Evolutionary conservation across 2,329 filamentous ascomycete genomes (phyloP).

Genomic region (Fusarium sp.): DNA sequence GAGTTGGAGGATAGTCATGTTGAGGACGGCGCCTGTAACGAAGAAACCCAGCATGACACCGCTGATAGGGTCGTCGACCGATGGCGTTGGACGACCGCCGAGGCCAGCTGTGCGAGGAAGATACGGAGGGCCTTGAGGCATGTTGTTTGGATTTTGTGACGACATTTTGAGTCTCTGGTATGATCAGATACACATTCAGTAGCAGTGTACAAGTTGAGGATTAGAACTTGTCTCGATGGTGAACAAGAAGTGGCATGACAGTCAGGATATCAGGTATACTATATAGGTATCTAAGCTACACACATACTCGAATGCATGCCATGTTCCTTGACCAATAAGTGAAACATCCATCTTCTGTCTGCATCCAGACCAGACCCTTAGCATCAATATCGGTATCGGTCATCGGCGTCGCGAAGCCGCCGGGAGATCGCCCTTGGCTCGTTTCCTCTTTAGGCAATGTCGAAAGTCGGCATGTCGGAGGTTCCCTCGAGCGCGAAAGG

Average conservation of each 20-base stretch:
- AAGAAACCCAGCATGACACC: conserved; percentile 72
- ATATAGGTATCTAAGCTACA: not conserved
- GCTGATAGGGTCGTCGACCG: conserved; percentile 73
- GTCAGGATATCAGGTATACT: not conserved
- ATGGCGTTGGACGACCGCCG: conserved; percentile 68
- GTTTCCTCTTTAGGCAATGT: conserved; percentile 35
- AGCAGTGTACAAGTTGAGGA: not conserved
- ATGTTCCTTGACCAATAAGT: not conserved
- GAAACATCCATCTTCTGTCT: not conserved
- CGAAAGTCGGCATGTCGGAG: conserved; percentile 35
- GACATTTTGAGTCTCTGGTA: conserved; percentile 24
- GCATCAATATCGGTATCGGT: conserved; percentile 19
- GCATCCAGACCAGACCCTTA: not conserved
- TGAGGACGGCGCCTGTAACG: conserved; percentile 61
- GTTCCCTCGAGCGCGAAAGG: conserved; percentile 42
- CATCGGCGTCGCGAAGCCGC: conserved; percentile 35
- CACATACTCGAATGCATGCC: not conserved
- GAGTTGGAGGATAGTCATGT: conserved; percentile 69
- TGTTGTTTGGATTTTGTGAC: conserved; percentile 18
- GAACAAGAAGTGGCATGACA: not conserved
- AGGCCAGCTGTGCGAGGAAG: conserved; percentile 59
- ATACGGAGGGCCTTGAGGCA: conserved; percentile 53
- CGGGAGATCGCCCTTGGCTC: conserved; percentile 14
- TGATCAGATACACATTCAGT: not conserved
- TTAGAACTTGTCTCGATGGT: not conserved